Base-by-base conservation (phyloP, 2,329 filamentous ascomycete species). In the Fusarium algeriense region DNA sequence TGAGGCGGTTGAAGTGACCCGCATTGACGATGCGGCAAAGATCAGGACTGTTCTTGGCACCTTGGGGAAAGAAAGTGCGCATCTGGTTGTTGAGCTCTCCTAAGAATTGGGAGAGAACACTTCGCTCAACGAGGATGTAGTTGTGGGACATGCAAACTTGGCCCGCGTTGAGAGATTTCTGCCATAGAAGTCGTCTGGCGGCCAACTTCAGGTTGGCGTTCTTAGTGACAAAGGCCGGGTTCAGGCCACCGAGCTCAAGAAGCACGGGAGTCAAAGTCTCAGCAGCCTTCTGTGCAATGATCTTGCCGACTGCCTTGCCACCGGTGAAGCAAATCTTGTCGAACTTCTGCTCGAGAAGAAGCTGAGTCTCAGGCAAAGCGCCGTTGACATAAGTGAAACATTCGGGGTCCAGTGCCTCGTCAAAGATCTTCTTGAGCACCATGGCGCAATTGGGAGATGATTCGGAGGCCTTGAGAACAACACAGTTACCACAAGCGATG, bases 271-370 rank as follows among this genome's bases (percentile, higher is more conserved):
- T 98, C 67, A 97, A 86, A 40, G 93, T 91, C 78, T 94, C 90
- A 66, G 96, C 95, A 0, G 95, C 96, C 80, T 97, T 97, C 81
- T 95, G 91, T 50, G 93, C 89, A 57, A 98, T 91, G 77, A 98
- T 95, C 78, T 91, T 94, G 77, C 93, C 96, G 20, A 98, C 94
- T 32, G 80, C 84, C 56, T 88, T 87, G 76, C 90, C 91, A 59
- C 96, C 96, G 2, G 96, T 99, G 84, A 97, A 99, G 85, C 96
- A 95, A 77, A 99, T 97, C 88, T 98, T 98, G 84, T 97, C 95
- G 92, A 95, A 99, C 81, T 95, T 95, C 84, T 94, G 89, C 63
- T 95, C 90, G 37, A 99, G 87, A 46, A 98, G 84, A 15, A 90
- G 90, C 48, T 92, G 93, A 7, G 92, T 94, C 85, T 97, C 94